Evolutionary conservation across 139 green algal genomes (phyloP).

Genomic region (Nannochloris sp.): DNA sequence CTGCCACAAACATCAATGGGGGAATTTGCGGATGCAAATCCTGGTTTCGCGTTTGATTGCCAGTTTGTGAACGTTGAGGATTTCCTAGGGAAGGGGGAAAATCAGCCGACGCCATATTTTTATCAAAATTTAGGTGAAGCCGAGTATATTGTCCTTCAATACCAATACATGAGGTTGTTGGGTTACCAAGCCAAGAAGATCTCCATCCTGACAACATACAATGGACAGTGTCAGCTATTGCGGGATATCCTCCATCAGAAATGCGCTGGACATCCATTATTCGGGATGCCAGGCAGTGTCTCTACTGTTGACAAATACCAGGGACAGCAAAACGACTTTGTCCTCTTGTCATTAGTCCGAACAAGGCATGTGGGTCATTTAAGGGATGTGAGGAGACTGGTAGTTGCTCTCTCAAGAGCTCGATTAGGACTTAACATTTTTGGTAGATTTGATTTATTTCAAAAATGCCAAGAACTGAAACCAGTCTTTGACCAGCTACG

Average conservation of each 20-base stretch:
- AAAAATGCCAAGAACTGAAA: slow-evolving; percentile 87
- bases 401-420: slow-evolving; percentile 88
- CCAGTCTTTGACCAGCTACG: slow-evolving; percentile 77
- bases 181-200: slow-evolving; percentile 90
- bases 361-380: slow-evolving; percentile 86
- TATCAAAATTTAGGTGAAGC: slow-evolving; percentile 96
- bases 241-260: slow-evolving; percentile 80
- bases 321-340: slow-evolving; percentile 95
- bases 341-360: slow-evolving; percentile 92
- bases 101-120: slow-evolving; percentile 79
- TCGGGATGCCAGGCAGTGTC: slow-evolving; percentile 12
- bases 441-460: slow-evolving; percentile 70
- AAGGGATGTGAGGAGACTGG: slow-evolving; percentile 86
- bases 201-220: slow-evolving; percentile 96
- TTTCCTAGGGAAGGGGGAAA: slow-evolving; percentile 74
- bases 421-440: slow-evolving; percentile 96
- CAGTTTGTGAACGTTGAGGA: slow-evolving; percentile 91
- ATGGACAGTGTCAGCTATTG: slow-evolving; percentile 92
- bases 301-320: slow-evolving; percentile 98
- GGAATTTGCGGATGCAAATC: slow-evolving; percentile 63
- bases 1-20: slow-evolving; percentile 43
- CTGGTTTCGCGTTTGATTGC: slow-evolving; percentile 82
- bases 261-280: slow-evolving; percentile 64
- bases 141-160: slow-evolving; percentile 82
- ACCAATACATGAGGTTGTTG: slow-evolving; percentile 88